Conservation (phyloP, 2,329 filamentous ascomycete genomes). For the Colletotrichum australisinense region DNA sequence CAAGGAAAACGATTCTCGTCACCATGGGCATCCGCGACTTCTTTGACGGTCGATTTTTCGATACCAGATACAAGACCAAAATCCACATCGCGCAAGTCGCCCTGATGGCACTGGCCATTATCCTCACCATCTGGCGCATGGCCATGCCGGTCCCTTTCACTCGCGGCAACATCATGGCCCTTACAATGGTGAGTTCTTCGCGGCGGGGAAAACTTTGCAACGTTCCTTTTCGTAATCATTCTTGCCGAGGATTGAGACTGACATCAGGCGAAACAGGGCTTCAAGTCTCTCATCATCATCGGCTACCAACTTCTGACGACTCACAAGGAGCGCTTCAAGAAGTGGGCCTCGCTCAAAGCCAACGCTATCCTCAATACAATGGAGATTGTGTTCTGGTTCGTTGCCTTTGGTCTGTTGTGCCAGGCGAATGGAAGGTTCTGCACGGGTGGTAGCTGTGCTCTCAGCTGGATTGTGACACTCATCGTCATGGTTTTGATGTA, state of each 20-base stretch:
- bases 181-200: constrained; percentile 18
- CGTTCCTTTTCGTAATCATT: background rate
- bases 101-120: constrained; percentile 13
- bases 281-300: constrained; percentile 54
- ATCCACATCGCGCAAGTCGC: constrained; percentile 24
- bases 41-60: constrained; percentile 24
- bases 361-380: constrained; percentile 52
- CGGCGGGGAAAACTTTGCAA: background rate
- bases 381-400: constrained; percentile 54
- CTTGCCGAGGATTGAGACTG: background rate
- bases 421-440: constrained; percentile 23
- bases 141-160: constrained; percentile 13
- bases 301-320: constrained; percentile 52
- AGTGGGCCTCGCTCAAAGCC: constrained; percentile 53
- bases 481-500: constrained; percentile 25
- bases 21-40: constrained; percentile 20
- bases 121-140: constrained; percentile 27
- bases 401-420: constrained; percentile 18
- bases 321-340: constrained; percentile 45
- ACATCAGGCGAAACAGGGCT: constrained; percentile 35
- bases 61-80: constrained; percentile 30
- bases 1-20: background rate
- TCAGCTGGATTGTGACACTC: constrained; percentile 28
- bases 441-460: constrained; percentile 28
- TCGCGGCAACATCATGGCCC: constrained; percentile 31